Percentiles rank a stretch among this genome's conserved stretches.
Evolutionary conservation across 441 rosid species (phyloP).

Genomic region (Pelargonium australe): DNA sequence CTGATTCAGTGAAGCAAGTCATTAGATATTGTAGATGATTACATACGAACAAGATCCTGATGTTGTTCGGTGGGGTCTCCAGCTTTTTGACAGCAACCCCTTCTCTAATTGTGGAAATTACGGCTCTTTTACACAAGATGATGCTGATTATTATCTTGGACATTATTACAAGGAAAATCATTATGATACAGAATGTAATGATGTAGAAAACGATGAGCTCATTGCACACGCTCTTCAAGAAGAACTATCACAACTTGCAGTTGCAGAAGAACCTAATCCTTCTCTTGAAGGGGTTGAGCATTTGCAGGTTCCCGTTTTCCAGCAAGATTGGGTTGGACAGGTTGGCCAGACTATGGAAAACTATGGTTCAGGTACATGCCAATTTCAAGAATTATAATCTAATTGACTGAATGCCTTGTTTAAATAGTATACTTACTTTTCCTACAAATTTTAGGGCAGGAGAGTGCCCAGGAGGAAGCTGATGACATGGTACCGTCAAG

Average conservation of each 20-base stretch:
- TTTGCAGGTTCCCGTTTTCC: conserved; percentile 23
- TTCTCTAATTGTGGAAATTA: conserved; percentile 38
- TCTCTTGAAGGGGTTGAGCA: conserved; percentile 27
- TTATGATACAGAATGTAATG: conserved; percentile 29
- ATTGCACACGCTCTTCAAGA: conserved; percentile 64
- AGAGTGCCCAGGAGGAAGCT: conserved; percentile 36
- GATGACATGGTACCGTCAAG: conserved; percentile 43
- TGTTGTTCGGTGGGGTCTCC: conserved; percentile 57
- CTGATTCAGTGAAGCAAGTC: neutral
- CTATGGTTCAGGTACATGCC: conserved; percentile 38
- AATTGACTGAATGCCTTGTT: neutral
- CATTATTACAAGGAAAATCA: conserved; percentile 39
- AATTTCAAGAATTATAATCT: conserved; percentile 6
- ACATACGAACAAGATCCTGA: conserved; percentile 57
- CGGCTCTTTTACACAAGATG: conserved; percentile 24
- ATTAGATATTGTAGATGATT: conserved; percentile 26
- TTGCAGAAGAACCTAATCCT: conserved; percentile 37
- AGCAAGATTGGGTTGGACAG: conserved; percentile 31
- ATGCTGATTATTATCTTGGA: conserved; percentile 32
- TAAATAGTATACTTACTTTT: conserved; percentile 13
- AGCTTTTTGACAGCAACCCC: conserved; percentile 48
- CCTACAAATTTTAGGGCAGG: conserved; percentile 37
- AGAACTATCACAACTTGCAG: conserved; percentile 58
- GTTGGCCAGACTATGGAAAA: conserved; percentile 21
- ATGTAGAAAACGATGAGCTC: conserved; percentile 59